Percentiles rank a stretch among this genome's conserved stretches.
These are phyloP conservation scores for Boletellus emodensis DNA, from an alignment of 768 basidiomycete species.

Conservation along the genomic window DNA sequence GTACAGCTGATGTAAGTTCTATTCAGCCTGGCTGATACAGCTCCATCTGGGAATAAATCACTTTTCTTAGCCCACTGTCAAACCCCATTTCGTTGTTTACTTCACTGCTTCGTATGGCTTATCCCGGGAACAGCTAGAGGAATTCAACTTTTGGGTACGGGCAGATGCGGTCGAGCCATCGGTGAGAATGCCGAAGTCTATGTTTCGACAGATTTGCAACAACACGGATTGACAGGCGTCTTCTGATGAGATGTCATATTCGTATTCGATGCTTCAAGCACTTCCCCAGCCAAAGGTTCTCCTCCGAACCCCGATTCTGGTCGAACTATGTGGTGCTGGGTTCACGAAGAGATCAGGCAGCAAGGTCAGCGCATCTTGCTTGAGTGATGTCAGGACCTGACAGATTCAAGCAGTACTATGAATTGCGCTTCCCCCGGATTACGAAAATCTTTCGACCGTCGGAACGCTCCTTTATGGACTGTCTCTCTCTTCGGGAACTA, in stretches of 20 bases:
- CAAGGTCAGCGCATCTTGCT: conserved; percentile 39
- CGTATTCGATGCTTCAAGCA: conserved; percentile 45
- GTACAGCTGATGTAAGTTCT: conserved; percentile 37
- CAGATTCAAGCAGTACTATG: conserved; percentile 56
- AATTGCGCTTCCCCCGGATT: conserved; percentile 79
- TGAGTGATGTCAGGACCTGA: not conserved
- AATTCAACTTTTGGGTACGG: conserved; percentile 61
- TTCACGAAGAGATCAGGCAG: conserved; percentile 66
- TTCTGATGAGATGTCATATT: conserved; percentile 44
- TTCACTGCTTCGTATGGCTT: conserved; percentile 79
- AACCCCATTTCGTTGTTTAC: conserved; percentile 66
- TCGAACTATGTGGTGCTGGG: conserved; percentile 77
- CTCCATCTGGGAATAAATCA: not conserved
- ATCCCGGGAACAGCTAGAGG: conserved; percentile 61
- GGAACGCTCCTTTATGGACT: conserved; percentile 66
- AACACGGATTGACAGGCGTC: conserved; percentile 1
- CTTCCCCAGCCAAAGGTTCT: conserved; percentile 53
- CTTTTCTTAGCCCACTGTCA: conserved; percentile 34
- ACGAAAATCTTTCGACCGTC: conserved; percentile 57
- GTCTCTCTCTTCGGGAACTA: conserved; percentile 44
- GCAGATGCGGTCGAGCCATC: conserved; percentile 25
- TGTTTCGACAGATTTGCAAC: not conserved
- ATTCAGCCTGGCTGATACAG: not conserved
- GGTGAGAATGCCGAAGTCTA: conserved; percentile 8
- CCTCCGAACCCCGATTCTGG: conserved; percentile 58